A percentile compares a stretch with the other conserved stretches of the same genome.
These are phyloP conservation scores for Petrea volubilis DNA, from an alignment of 257 asterid species.

Conservation along the genomic window DNA sequence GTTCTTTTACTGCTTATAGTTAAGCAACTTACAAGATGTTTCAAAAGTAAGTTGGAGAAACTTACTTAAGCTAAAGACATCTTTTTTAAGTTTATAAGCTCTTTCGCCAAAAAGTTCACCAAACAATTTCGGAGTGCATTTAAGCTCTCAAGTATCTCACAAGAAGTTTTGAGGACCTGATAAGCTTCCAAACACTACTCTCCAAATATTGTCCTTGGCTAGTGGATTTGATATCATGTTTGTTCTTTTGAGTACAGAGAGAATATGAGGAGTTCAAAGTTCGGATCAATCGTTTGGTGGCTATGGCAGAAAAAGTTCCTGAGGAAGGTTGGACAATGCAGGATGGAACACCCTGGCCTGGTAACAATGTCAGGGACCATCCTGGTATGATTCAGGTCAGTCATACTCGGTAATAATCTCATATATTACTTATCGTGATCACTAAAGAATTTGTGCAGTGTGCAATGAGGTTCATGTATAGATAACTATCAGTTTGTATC, in stretches of 20 bases:
- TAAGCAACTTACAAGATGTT: too few relatives aligned
- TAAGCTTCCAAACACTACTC: too few relatives aligned
- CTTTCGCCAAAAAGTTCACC: too few relatives aligned
- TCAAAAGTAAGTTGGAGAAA: too few relatives aligned
- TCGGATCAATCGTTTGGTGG: conserved; percentile 67
- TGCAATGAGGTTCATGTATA: background rate
- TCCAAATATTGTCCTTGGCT: background rate
- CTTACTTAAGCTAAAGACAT: too few relatives aligned
- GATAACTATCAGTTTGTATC: background rate
- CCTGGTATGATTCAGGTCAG: conserved; percentile 98
- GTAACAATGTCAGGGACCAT: conserved; percentile 88
- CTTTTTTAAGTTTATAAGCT: too few relatives aligned
- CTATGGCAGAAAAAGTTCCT: conserved; percentile 80
- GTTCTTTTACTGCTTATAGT: too few relatives aligned
- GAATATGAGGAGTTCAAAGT: conserved; percentile 94
- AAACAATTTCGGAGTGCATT: too few relatives aligned
- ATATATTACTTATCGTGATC: background rate
- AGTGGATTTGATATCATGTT: conserved; percentile 1
- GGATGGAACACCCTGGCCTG: conserved; percentile 97
- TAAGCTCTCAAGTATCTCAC: too few relatives aligned
- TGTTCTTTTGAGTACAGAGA: conserved; percentile 50
- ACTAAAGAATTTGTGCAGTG: background rate
- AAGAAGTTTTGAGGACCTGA: too few relatives aligned
- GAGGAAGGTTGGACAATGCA: conserved; percentile 98
- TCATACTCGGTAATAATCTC: background rate